Evolutionary conservation across 345 rosid genomes (phyloP).

Genomic region (Murraya koenigii): DNA sequence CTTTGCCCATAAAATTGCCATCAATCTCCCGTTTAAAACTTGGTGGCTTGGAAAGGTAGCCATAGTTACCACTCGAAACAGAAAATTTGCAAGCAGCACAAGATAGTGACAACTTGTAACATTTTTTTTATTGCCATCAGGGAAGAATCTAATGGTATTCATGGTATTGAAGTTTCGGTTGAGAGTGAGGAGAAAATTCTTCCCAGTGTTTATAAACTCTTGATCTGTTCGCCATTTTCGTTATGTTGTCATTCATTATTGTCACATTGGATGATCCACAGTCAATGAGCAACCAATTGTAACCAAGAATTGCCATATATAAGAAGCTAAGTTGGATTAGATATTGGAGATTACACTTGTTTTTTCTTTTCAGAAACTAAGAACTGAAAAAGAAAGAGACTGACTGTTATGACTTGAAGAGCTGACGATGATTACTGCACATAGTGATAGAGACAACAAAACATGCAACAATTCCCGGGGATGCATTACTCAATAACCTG

Average conservation of each 20-base stretch:
- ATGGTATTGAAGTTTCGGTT: not conserved
- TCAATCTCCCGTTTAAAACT: slow-evolving; percentile 22
- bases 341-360: too few species aligned
- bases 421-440: not conserved
- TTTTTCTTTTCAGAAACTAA: not conserved
- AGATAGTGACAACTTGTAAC: slow-evolving; percentile 3
- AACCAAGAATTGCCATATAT: not conserved
- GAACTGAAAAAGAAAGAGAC: not conserved
- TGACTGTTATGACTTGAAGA: not conserved
- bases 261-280: slow-evolving; percentile 19
- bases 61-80: too few species aligned
- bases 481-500: not conserved
- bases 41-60: too few species aligned
- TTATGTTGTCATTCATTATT: too few species aligned
- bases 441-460: not conserved
- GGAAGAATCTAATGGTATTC: slow-evolving; percentile 6
- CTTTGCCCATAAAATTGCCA: slow-evolving; percentile 8
- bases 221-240: slow-evolving; percentile 6
- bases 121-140: slow-evolving; percentile 1
- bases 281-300: not conserved
- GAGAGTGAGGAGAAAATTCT: not conserved
- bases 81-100: not conserved
- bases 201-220: slow-evolving; percentile 4
- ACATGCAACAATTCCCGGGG: not conserved
- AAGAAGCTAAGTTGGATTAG: too few species aligned